Conservation (phyloP, 441 rosid species). For the Adansonia rubrostipa region DNA sequence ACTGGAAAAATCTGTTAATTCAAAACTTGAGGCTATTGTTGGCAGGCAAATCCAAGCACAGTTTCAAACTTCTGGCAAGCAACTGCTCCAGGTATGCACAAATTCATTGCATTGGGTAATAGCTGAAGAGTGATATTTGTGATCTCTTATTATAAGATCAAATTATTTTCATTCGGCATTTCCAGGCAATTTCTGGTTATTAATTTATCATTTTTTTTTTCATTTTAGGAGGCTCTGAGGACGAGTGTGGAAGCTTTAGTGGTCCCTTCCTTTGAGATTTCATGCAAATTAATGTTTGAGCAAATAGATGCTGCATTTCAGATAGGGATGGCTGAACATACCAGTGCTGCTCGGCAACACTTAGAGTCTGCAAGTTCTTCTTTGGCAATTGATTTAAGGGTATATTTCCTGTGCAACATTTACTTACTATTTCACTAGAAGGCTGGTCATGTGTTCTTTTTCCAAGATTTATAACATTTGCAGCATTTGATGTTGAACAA, state of each 20-base stretch:
- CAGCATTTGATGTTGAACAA: slow-evolving; percentile 15
- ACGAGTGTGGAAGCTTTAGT: slow-evolving; percentile 57
- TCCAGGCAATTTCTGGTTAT: slow-evolving; percentile 26
- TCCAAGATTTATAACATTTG: neutral
- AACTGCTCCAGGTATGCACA: slow-evolving; percentile 63
- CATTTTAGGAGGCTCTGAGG: slow-evolving; percentile 55
- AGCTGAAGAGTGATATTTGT: slow-evolving; percentile 8
- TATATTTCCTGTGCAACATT: slow-evolving; percentile 28
- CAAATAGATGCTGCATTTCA: slow-evolving; percentile 70
- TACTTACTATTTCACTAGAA: neutral
- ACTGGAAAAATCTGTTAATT: slow-evolving; percentile 60
- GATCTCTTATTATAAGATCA: neutral
- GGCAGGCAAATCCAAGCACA: slow-evolving; percentile 67
- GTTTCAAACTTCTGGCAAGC: slow-evolving; percentile 76
- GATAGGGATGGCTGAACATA: slow-evolving; percentile 66
- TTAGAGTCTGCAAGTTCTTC: slow-evolving; percentile 60
- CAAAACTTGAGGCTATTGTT: slow-evolving; percentile 63
- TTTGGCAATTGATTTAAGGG: slow-evolving; percentile 60
- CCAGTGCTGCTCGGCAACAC: slow-evolving; percentile 58
- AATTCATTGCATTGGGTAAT: slow-evolving; percentile 23
- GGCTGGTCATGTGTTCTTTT: neutral
- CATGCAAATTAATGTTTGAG: slow-evolving; percentile 71
- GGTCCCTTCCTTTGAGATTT: slow-evolving; percentile 70
- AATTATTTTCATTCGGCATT: slow-evolving; percentile 22
- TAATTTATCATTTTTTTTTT: slow-evolving; percentile 8